These are phyloP conservation scores for Lentinula edodes DNA, from an alignment of 768 basidiomycete genomes.

Conservation along the genomic window DNA sequence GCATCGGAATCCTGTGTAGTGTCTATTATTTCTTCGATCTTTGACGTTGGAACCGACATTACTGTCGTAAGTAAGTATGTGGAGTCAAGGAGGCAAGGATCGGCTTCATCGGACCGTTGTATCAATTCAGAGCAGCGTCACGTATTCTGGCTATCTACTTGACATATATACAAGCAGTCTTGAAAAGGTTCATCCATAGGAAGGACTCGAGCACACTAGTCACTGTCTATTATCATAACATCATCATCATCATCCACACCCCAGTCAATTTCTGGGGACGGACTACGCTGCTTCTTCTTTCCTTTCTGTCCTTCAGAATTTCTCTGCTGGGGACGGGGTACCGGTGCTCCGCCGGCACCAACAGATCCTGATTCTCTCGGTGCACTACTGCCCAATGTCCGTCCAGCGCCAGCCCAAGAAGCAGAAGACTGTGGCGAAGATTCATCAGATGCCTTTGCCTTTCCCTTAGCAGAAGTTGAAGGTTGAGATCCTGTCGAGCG, in stretches of 20 bases:
- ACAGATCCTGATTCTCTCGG: constrained; percentile 35
- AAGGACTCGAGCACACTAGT: constrained; percentile 26
- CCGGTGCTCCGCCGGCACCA: constrained; percentile 51
- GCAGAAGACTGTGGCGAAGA: constrained; percentile 23
- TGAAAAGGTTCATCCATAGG: not conserved
- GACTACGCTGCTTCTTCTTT: constrained; percentile 43
- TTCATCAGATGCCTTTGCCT: constrained; percentile 45
- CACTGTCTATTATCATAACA: constrained; percentile 81
- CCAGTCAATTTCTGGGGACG: constrained; percentile 62
- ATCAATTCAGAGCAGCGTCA: not conserved
- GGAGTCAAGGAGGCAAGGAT: not conserved
- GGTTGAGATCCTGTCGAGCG: constrained; percentile 24
- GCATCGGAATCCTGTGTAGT: constrained; percentile 14
- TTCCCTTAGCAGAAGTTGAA: constrained; percentile 37
- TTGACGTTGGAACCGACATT: constrained; percentile 12
- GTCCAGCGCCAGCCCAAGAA: constrained; percentile 42
- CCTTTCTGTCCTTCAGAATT: constrained; percentile 26
- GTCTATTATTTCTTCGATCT: constrained; percentile 20
- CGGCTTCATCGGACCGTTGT: not conserved
- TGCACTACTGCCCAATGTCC: constrained; percentile 40
- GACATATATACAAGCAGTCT: too few species aligned
- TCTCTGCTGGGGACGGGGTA: constrained; percentile 40
- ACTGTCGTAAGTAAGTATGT: not conserved
- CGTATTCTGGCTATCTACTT: not conserved
- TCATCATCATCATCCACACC: constrained; percentile 82